Conservation (phyloP, 768 basidiomycete genomes). For the Suillus subalutaceus region DNA sequence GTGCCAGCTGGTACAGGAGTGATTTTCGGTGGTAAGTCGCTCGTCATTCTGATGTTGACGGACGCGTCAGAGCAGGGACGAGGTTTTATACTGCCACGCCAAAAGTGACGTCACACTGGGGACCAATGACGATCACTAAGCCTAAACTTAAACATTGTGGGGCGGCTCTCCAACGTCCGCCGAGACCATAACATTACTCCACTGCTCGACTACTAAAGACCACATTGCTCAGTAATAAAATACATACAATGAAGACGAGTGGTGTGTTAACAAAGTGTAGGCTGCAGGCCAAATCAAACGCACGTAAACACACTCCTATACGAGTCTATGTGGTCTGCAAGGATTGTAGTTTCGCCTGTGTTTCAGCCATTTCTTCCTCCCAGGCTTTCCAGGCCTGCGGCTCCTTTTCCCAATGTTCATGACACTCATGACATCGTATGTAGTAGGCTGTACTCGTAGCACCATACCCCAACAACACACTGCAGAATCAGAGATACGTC, state of each 20-base stretch:
- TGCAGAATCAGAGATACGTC: slow-evolving; percentile 23
- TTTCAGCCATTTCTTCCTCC: slow-evolving; percentile 45
- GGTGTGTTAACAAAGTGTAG: not conserved
- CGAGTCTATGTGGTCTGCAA: not conserved
- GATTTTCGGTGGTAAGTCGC: slow-evolving; percentile 19
- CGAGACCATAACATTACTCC: not conserved
- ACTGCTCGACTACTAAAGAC: not conserved
- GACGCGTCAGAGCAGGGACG: not conserved
- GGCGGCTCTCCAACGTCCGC: not conserved
- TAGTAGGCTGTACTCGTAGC: slow-evolving; percentile 42
- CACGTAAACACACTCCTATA: not conserved
- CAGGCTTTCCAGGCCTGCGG: slow-evolving; percentile 44
- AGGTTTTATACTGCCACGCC: slow-evolving; percentile 1
- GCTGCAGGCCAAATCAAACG: not conserved
- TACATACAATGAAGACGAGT: not conserved
- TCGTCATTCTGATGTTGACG: slow-evolving; percentile 5
- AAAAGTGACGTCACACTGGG: slow-evolving; percentile 5
- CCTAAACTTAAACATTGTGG: not conserved
- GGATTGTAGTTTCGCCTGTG: slow-evolving; percentile 36
- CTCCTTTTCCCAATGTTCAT: slow-evolving; percentile 37
- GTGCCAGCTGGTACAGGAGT: slow-evolving; percentile 20
- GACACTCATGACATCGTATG: slow-evolving; percentile 55
- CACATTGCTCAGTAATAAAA: not conserved
- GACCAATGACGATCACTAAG: not conserved
- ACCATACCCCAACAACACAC: slow-evolving; percentile 44